phyloP scores from a whole-genome alignment of 83 land plant species.

The Picea abies region DNA sequence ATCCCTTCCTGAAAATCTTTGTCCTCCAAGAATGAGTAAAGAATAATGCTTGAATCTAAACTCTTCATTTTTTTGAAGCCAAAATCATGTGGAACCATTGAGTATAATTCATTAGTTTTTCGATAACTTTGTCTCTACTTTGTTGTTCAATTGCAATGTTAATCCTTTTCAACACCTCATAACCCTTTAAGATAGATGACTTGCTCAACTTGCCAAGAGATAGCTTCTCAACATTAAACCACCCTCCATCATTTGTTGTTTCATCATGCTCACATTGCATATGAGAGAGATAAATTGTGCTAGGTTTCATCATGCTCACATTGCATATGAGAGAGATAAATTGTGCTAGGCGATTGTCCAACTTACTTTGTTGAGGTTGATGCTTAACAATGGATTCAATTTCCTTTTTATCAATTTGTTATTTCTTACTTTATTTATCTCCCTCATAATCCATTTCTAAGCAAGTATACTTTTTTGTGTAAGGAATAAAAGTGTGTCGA shows the following conservation, averaged over 20 bases:
- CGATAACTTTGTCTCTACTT: no score
- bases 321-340: constrained; percentile 86
- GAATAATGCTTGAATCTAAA: no score
- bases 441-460: constrained; percentile 93
- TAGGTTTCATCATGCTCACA: constrained; percentile 88
- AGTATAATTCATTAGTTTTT: no score
- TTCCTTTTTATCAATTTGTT: constrained; percentile 5
- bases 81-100: no score
- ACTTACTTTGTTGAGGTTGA: constrained; percentile 58
- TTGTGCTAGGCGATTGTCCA: constrained; percentile 73
- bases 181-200: constrained; percentile 74
- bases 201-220: constrained; percentile 93
- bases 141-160: no score
- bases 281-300: constrained; percentile 82
- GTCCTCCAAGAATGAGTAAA: no score
- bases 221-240: constrained; percentile 86
- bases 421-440: constrained; percentile 17
- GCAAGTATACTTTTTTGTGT: constrained; percentile 83
- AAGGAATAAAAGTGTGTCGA: constrained; percentile 51
- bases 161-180: no score
- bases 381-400: not conserved
- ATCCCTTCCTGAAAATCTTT: no score
- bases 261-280: constrained; percentile 94
- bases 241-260: constrained; percentile 94
- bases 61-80: no score